Percentiles rank a stretch among this genome's conserved stretches.
These are phyloP conservation scores for Gossypium aridum DNA, from an alignment of 441 rosid genomes.

Conservation along the genomic window DNA sequence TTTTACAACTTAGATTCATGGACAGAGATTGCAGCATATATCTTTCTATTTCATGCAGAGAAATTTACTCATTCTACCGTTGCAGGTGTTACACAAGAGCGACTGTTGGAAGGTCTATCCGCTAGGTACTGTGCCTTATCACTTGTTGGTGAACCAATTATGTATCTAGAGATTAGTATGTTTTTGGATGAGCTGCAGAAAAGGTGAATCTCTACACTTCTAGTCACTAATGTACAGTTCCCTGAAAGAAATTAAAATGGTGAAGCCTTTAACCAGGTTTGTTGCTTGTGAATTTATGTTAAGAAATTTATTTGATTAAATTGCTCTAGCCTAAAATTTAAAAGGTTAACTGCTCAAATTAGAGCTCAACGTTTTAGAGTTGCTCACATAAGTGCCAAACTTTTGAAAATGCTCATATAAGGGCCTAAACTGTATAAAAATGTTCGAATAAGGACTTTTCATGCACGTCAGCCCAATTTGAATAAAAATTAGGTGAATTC, in stretches of 20 bases:
- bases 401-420: neutral
- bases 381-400: neutral
- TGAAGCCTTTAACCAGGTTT: constrained; percentile 91
- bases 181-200: constrained; percentile 85
- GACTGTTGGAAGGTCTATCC: constrained; percentile 70
- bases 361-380: neutral
- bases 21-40: neutral
- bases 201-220: constrained; percentile 79
- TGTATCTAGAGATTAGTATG: constrained; percentile 86
- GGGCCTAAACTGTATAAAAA: neutral
- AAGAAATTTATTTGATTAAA: constrained; percentile 26
- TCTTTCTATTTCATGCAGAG: neutral
- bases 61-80: constrained; percentile 9
- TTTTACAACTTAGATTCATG: neutral
- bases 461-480: neutral
- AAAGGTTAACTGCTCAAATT: neutral
- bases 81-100: constrained; percentile 75
- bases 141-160: constrained; percentile 95
- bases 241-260: constrained; percentile 69
- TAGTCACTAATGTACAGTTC: constrained; percentile 94
- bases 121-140: constrained; percentile 95
- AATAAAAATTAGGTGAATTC: neutral
- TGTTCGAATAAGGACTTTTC: neutral
- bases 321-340: neutral
- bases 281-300: constrained; percentile 26